Percentiles rank a stretch among this genome's conserved stretches.
Evolutionary conservation across 1,139 yeast genomes (phyloP).

Genomic region (Hyphopichia wangnamkhiaoensis): DNA sequence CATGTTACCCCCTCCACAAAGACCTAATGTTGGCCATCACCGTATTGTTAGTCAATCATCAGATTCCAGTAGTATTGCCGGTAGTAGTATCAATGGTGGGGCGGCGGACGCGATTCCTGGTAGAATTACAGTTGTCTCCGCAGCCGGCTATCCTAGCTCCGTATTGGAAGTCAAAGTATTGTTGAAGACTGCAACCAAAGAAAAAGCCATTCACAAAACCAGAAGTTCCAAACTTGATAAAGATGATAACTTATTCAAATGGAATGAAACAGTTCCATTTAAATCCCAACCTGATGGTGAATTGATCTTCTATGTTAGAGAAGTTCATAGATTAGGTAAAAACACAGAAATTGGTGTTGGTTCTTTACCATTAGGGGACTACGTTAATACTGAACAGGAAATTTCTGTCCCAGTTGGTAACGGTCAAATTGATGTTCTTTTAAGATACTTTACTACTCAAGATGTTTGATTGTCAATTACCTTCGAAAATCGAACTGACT

Average conservation of each 20-base stretch:
- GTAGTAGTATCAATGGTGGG: constrained; percentile 35
- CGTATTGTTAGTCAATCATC: constrained; percentile 27
- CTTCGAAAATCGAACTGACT: background rate
- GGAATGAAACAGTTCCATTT: constrained; percentile 71
- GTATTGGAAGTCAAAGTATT: constrained; percentile 52
- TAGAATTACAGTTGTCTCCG: constrained; percentile 49
- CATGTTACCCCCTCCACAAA: constrained; percentile 43
- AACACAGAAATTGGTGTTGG: constrained; percentile 65
- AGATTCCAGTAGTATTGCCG: constrained; percentile 37
- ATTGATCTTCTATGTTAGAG: constrained; percentile 59
- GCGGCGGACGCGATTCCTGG: constrained; percentile 51
- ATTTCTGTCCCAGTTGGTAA: constrained; percentile 26
- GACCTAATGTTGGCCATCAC: constrained; percentile 21
- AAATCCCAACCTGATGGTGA: constrained; percentile 62
- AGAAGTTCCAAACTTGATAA: constrained; percentile 55
- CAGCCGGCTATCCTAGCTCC: constrained; percentile 32
- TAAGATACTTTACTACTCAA: constrained; percentile 22
- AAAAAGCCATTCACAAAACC: constrained; percentile 66
- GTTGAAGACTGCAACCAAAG: constrained; percentile 51
- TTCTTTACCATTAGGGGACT: constrained; percentile 40
- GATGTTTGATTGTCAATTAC: background rate
- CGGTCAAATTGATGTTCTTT: constrained; percentile 33
- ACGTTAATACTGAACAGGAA: constrained; percentile 32
- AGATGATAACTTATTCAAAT: constrained; percentile 45
- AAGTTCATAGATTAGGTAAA: constrained; percentile 76